These are phyloP conservation scores for Conticribra weissflogii DNA, from an alignment of 108 stramenopile species.

Conservation along the genomic window DNA sequence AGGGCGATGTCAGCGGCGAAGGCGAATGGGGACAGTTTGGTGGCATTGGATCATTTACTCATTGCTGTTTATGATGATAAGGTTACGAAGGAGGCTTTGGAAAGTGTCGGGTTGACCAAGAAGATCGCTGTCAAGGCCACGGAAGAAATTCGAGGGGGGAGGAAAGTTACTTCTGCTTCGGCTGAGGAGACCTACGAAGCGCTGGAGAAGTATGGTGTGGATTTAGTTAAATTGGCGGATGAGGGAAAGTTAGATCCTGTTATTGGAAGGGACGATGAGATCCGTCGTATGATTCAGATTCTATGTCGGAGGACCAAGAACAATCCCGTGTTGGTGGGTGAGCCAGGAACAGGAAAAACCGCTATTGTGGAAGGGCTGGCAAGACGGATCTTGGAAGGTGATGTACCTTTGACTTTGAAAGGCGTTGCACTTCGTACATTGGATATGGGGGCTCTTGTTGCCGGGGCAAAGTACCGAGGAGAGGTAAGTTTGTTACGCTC, in stretches of 20 bases:
- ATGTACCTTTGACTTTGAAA: constrained; percentile 94
- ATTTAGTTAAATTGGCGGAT: constrained; percentile 79
- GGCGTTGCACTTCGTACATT: constrained; percentile 83
- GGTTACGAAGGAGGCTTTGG: constrained; percentile 51
- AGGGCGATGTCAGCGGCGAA: constrained; percentile 65
- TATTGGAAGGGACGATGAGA: constrained; percentile 97
- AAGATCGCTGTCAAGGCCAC: constrained; percentile 60
- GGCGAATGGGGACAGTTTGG: constrained; percentile 78
- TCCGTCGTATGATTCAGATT: constrained; percentile 90
- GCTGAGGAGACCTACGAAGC: constrained; percentile 78
- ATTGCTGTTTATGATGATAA: constrained; percentile 77
- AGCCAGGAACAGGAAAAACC: constrained; percentile 95
- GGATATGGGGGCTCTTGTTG: constrained; percentile 97
- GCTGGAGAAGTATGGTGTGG: constrained; percentile 77
- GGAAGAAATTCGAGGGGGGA: constrained; percentile 69
- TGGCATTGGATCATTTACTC: constrained; percentile 79
- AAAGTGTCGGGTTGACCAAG: constrained; percentile 64
- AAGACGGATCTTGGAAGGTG: constrained; percentile 90
- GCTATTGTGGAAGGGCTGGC: constrained; percentile 97
- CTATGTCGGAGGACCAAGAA: constrained; percentile 96
- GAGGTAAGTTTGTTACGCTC: no score
- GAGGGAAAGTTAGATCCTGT: constrained; percentile 97
- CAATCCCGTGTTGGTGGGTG: constrained; percentile 94
- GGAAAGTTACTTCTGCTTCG: constrained; percentile 68
- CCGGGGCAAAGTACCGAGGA: constrained; percentile 97